A percentile compares a stretch with the other conserved stretches of the same genome.
phyloP scores from a whole-genome alignment of 768 basidiomycete species.

The Tulasnella sp. region DNA sequence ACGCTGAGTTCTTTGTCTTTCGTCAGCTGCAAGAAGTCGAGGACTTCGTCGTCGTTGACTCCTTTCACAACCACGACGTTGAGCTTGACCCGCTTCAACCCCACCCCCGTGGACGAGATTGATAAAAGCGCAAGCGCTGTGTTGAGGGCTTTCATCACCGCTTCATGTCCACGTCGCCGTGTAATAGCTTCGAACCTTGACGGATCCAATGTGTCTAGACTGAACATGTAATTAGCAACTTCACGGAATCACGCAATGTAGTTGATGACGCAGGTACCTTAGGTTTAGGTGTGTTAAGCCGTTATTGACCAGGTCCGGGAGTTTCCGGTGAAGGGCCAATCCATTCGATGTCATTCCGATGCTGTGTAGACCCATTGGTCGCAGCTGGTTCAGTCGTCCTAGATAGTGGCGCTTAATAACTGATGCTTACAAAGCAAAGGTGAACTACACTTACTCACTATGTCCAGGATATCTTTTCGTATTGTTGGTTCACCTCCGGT shows the following conservation, averaged over 20 bases:
- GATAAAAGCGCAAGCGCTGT: slow-evolving; percentile 52
- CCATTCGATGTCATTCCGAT: slow-evolving; percentile 91
- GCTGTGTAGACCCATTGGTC: slow-evolving; percentile 62
- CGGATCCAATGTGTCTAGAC: slow-evolving; percentile 82
- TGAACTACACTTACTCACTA: slow-evolving; percentile 59
- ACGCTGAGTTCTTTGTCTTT: slow-evolving; percentile 65
- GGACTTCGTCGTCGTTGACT: slow-evolving; percentile 78
- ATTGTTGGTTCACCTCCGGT: slow-evolving; percentile 90
- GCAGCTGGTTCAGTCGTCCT: slow-evolving; percentile 69
- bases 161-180: slow-evolving; percentile 70
- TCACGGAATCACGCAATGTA: not conserved
- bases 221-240: slow-evolving; percentile 41
- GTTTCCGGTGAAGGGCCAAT: slow-evolving; percentile 68
- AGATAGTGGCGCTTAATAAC: not conserved
- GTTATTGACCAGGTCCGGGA: slow-evolving; percentile 66
- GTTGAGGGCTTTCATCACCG: slow-evolving; percentile 69
- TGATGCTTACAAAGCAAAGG: not conserved
- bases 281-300: slow-evolving; percentile 76
- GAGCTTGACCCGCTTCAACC: slow-evolving; percentile 69
- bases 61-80: slow-evolving; percentile 84
- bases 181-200: slow-evolving; percentile 90
- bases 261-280: slow-evolving; percentile 47
- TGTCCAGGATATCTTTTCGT: slow-evolving; percentile 68
- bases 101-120: slow-evolving; percentile 42
- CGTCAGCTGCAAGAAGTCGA: slow-evolving; percentile 79